Conservation (phyloP, 2,329 filamentous ascomycete species). For the Monosporascus ibericus region DNA sequence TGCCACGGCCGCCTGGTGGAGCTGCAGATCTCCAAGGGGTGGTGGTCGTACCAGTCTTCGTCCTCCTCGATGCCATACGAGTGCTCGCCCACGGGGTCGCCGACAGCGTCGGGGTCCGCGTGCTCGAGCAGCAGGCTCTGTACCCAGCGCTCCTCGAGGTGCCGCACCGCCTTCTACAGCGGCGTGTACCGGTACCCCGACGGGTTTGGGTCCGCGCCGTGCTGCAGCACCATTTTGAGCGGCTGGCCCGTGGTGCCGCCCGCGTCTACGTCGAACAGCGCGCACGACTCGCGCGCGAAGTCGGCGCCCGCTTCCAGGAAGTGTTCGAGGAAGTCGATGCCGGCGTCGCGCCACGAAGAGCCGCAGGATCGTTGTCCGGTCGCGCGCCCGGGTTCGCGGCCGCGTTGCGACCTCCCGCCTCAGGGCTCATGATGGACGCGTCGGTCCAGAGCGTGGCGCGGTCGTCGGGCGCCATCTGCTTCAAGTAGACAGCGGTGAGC, state of each 20-base stretch:
- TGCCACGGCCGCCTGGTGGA: slow-evolving; percentile 1
- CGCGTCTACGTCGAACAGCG: slow-evolving; percentile 5
- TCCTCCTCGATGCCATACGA: slow-evolving; percentile 3
- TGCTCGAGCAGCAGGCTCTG: slow-evolving; percentile 11
- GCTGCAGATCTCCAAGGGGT: slow-evolving; percentile 12
- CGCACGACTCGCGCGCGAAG: slow-evolving; percentile 4
- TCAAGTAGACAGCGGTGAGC: slow-evolving; percentile 9
- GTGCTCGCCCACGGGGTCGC: slow-evolving; percentile 6
- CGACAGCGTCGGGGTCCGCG: slow-evolving; percentile 9
- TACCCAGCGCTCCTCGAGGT: slow-evolving; percentile 14
- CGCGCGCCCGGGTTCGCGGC: background rate
- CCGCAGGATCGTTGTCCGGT: slow-evolving; percentile 2
- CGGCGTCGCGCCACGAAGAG: slow-evolving; percentile 2
- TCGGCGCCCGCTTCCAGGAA: slow-evolving; percentile 6
- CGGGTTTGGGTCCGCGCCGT: slow-evolving; percentile 14
- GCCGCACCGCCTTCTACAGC: slow-evolving; percentile 11
- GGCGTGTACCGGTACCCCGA: slow-evolving; percentile 10
- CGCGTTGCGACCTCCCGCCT: background rate
- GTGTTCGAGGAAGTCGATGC: slow-evolving; percentile 4
- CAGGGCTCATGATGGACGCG: slow-evolving; percentile 1
- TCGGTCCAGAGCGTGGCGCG: slow-evolving; percentile 3
- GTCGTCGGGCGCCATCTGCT: slow-evolving; percentile 1
- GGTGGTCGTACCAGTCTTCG: slow-evolving; percentile 2
- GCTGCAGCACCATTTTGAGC: slow-evolving; percentile 13
- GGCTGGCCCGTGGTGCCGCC: slow-evolving; percentile 7